These are phyloP conservation scores for Acanthamoeba divionensis DNA, from an alignment of 208 protist species.

Conservation along the genomic window DNA sequence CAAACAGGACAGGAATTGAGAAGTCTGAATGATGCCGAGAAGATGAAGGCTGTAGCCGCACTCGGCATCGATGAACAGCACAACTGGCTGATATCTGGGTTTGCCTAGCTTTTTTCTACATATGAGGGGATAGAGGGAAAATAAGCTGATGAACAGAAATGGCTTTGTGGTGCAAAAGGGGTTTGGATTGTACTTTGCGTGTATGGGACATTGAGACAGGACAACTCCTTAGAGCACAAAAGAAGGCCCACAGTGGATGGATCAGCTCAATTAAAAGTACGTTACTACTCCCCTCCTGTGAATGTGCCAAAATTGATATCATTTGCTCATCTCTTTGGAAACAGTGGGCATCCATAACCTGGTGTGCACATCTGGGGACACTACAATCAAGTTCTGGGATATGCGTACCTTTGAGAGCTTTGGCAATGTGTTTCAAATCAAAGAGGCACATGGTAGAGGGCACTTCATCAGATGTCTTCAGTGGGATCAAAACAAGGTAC, in stretches of 20 bases:
- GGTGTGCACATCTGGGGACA: slow-evolving; percentile 21
- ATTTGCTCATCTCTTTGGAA: not conserved
- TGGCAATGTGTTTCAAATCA: not conserved
- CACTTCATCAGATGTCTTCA: not conserved
- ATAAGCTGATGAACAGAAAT: too few relatives aligned
- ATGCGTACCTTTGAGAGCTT: not conserved
- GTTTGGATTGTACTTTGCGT: not conserved
- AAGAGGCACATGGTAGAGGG: not conserved
- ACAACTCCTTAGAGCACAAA: not conserved
- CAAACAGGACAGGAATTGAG: not conserved
- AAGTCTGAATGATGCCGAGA: too few relatives aligned
- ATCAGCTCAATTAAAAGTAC: not conserved
- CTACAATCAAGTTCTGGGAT: slow-evolving; percentile 40
- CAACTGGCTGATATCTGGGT: too few relatives aligned
- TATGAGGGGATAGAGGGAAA: too few relatives aligned
- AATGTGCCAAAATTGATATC: not conserved
- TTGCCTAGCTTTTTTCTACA: too few relatives aligned
- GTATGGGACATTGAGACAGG: slow-evolving; percentile 41
- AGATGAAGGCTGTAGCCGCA: too few relatives aligned
- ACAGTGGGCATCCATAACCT: not conserved
- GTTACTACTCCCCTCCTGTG: not conserved
- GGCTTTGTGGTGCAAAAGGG: too few relatives aligned
- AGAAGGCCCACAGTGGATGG: slow-evolving; percentile 16
- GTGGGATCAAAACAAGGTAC: slow-evolving; percentile 32
- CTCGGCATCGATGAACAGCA: too few relatives aligned